Percentiles rank a stretch among this genome's conserved stretches.
These are phyloP conservation scores for Heliophila coronopifolia DNA, from an alignment of 441 rosid species.

Conservation along the genomic window DNA sequence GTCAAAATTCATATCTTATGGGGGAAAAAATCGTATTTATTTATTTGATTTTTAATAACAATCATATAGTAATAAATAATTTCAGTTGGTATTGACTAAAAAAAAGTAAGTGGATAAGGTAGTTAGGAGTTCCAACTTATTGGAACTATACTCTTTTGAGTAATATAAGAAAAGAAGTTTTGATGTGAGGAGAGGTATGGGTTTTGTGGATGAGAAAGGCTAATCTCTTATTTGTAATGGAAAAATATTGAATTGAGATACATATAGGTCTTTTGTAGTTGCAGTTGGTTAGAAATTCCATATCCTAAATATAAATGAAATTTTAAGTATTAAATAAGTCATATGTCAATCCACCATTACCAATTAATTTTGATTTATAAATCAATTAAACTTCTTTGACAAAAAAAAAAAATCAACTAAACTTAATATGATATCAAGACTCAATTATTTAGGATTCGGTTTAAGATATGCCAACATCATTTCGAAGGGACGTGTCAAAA, in stretches of 20 bases:
- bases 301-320: too few species aligned
- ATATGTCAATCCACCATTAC: too few species aligned
- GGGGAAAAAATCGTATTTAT: neutral
- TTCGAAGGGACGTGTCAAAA: too few species aligned
- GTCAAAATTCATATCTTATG: neutral
- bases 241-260: conserved; percentile 8
- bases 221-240: neutral
- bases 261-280: conserved; percentile 18
- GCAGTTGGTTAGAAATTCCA: too few species aligned
- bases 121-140: conserved; percentile 17
- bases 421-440: too few species aligned
- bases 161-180: conserved; percentile 14
- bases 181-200: conserved; percentile 23
- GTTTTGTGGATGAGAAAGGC: conserved; percentile 15
- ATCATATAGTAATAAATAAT: neutral
- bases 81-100: conserved; percentile 2
- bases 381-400: too few species aligned
- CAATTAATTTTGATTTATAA: too few species aligned
- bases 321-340: too few species aligned
- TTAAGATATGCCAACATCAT: too few species aligned
- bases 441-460: too few species aligned
- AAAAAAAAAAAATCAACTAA: too few species aligned
- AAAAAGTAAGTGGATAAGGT: conserved; percentile 26
- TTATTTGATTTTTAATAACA: neutral
- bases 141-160: conserved; percentile 19